Evolutionary conservation across 225 moss, liverwort and hornwort species (phyloP), one percentile per base, ranked within the genome.

Genomic region (Sphagnum contortum): DNA sequence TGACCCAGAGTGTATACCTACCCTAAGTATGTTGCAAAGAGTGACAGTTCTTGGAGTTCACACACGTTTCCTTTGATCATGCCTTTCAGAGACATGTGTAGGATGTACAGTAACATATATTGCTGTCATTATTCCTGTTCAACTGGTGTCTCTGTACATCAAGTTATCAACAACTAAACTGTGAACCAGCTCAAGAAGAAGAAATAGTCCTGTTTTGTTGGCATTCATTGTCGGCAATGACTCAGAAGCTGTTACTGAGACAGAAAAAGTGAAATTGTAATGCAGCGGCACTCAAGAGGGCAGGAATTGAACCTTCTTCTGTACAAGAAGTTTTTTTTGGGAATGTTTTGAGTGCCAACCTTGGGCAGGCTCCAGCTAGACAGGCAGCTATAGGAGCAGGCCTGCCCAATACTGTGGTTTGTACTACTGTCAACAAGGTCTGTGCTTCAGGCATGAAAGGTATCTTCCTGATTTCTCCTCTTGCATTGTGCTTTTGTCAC

Each of bases 361-460:
- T 98, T 55, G 96, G 96, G 59, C 96, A 98, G 69, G 96, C 96
- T 58, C 96, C 96, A 6, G 96, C 96, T 64, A 79, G 96, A 69
- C 96, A 98, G 75, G 92, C 96, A 44, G 83, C 96, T 10, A 68
- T 92, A 4, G 92, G 92, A 14, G 96, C 96, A 49, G 92, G 96
- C 12, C 77, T 98, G 47, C 85, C 96, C 3, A 63, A 66, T 59
- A 69, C 81, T 63, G 90, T 87, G 12, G 77, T 76, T 4, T 98
- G 96, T 74, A 92, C 96, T 45, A 81, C 92, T 47, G 74, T 98
- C 75, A 98, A 98, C 79, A 98, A 98, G 80, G 96, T 98, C 9
- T 98, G 96, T 49, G 92, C 96, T 13, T 92, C 96, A 4, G 90
- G 96, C 76, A 87, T 98, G 92, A 98, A 98, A 79, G 92, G 92